Conservation (phyloP, 441 rosid genomes). For the Cnidoscolus chayamansa region DNA sequence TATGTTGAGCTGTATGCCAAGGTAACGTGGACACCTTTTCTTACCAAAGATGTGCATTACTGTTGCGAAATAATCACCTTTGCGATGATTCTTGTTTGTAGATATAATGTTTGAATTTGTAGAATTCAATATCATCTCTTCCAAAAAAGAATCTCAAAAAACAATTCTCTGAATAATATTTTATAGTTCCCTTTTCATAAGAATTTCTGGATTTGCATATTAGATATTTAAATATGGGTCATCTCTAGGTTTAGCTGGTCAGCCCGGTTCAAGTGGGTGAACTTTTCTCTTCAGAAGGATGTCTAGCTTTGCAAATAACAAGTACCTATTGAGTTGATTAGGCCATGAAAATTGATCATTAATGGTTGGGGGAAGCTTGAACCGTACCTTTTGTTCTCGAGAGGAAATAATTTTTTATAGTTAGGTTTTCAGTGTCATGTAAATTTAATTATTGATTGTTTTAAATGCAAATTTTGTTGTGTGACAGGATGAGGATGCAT, state of each 20-base stretch:
- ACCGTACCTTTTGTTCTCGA: neutral
- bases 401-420: neutral
- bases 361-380: neutral
- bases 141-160: too few species aligned
- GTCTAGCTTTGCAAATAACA: neutral
- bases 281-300: neutral
- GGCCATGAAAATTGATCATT: neutral
- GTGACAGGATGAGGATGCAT: constrained; percentile 73
- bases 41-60: neutral
- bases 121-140: neutral
- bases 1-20: constrained; percentile 76
- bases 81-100: neutral
- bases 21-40: constrained; percentile 34
- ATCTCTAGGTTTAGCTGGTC: neutral
- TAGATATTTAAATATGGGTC: neutral
- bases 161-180: neutral
- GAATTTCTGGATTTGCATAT: neutral
- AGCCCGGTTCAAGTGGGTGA: neutral
- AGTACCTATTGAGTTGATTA: neutral
- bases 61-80: neutral
- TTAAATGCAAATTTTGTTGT: neutral
- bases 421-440: constrained; percentile 1
- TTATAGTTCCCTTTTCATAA: neutral
- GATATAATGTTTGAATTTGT: neutral
- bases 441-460: neutral